These are phyloP conservation scores for Chlamydomonas asymmetrica DNA, from an alignment of 139 green algal species.

Conservation along the genomic window DNA sequence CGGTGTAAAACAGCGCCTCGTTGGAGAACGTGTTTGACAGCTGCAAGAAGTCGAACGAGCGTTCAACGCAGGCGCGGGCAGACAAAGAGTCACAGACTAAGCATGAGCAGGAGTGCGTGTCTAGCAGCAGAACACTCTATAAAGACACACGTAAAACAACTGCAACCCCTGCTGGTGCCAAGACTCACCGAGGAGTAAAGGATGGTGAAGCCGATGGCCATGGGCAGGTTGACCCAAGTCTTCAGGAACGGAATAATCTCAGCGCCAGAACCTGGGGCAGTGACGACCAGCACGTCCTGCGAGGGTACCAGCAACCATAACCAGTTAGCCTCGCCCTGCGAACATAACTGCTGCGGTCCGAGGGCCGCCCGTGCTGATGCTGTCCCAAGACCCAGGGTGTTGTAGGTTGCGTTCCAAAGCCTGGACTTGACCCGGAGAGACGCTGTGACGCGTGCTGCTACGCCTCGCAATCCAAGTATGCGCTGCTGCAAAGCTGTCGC, in stretches of 20 bases:
- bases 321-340: too few relatives aligned
- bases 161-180: too few relatives aligned
- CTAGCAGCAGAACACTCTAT: neutral
- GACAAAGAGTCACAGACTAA: neutral
- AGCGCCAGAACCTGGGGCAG: conserved; percentile 91
- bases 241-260: conserved; percentile 99
- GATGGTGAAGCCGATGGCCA: conserved; percentile 95
- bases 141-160: too few relatives aligned
- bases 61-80: neutral
- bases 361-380: too few relatives aligned
- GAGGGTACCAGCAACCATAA: conserved; percentile 18
- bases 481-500: too few relatives aligned
- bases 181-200: conserved; percentile 85
- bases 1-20: conserved; percentile 96
- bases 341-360: too few relatives aligned
- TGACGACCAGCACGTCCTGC: conserved; percentile 97
- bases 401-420: too few relatives aligned
- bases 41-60: conserved; percentile 52
- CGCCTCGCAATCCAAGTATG: too few relatives aligned
- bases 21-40: conserved; percentile 88
- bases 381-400: too few relatives aligned
- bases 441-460: too few relatives aligned
- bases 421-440: too few relatives aligned
- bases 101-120: neutral
- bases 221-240: conserved; percentile 96